Conservation (phyloP, 2,329 filamentous ascomycete species). For the Aspergillus sp. region DNA sequence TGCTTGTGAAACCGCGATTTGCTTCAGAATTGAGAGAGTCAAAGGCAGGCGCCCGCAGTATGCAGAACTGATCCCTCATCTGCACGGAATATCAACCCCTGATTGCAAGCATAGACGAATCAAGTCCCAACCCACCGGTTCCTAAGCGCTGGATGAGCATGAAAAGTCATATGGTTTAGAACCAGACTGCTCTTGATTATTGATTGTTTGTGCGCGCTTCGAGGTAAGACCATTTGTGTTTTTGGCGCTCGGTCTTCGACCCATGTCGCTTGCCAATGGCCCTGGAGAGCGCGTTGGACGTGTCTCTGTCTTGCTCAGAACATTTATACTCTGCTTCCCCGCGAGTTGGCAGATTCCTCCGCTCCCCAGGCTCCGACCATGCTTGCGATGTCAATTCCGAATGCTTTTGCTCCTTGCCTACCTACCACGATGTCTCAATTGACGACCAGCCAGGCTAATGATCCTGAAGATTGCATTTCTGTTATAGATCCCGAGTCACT, state of each 20-base stretch:
- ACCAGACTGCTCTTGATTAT: slow-evolving; percentile 16
- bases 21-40: slow-evolving; percentile 4
- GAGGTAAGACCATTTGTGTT: slow-evolving; percentile 26
- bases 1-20: not conserved
- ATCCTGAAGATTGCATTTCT: slow-evolving; percentile 24
- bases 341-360: not conserved
- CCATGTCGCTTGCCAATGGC: not conserved
- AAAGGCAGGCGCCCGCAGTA: slow-evolving; percentile 8
- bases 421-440: slow-evolving; percentile 1
- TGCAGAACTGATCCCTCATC: slow-evolving; percentile 8
- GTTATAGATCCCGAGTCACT: slow-evolving; percentile 32
- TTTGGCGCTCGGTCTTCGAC: slow-evolving; percentile 10
- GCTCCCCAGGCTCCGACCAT: not conserved
- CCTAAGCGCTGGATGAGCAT: slow-evolving; percentile 30
- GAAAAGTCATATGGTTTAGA: slow-evolving; percentile 26
- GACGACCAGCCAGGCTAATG: slow-evolving; percentile 29
- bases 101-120: slow-evolving; percentile 9
- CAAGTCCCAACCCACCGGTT: slow-evolving; percentile 5
- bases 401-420: not conserved
- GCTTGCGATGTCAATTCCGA: not conserved
- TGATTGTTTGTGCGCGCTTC: slow-evolving; percentile 27
- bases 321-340: not conserved
- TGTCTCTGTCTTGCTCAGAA: not conserved
- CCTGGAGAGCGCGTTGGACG: not conserved
- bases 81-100: slow-evolving; percentile 3